Base-by-base conservation (phyloP, 352 stramenopile species). In the Saprolegnia diclina region DNA sequence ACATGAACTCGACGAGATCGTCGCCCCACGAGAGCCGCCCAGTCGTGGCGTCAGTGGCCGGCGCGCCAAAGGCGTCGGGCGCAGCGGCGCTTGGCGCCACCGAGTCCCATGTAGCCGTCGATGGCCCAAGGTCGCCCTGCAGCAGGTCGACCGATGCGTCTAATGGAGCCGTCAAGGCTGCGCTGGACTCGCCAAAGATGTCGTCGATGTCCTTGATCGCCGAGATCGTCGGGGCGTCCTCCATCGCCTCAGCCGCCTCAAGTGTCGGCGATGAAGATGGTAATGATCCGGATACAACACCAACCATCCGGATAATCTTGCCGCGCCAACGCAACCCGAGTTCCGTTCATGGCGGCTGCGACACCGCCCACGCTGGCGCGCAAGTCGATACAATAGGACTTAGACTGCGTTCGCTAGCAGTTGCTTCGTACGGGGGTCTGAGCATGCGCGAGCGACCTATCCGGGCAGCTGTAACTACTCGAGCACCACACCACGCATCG, bases 151-250 rank as follows among this genome's bases (percentile, higher is more conserved):
- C 44, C 16, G 48, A 64, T 64, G 16, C 24, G 32, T 32, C 26
- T 16, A 37, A n/a, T 66, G 37, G 56, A 37, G 26, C 44, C 24
- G 5, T 66, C 24, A 35, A 48, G 42, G 42, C 7, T 3, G 42
- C 13, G 7, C 42, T 48, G 13, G 13, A 48, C 42, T 66, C 57
- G 26, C 57, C 57, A 42, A 66, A 66, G n/a, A 66, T 56, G 42
- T 66, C 57, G 42, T 66, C 57, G 24, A 66, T 11, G 57, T 66
- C 57, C 44, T 66, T 53, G 37, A 55, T 54, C 5, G n/a, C n/a
- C 40, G 57, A 66, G 21, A 37, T 64, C 11, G 13, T 48, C 42
- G 42, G 42, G 42, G 42, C 42, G 13, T 48, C 42, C 42, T 3
- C 42, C 42, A 48, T 48, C 42, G 11, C 42, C 18, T 48, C 13